Conservation (phyloP, 1,139 yeast genomes). For the Candida sojae region DNA sequence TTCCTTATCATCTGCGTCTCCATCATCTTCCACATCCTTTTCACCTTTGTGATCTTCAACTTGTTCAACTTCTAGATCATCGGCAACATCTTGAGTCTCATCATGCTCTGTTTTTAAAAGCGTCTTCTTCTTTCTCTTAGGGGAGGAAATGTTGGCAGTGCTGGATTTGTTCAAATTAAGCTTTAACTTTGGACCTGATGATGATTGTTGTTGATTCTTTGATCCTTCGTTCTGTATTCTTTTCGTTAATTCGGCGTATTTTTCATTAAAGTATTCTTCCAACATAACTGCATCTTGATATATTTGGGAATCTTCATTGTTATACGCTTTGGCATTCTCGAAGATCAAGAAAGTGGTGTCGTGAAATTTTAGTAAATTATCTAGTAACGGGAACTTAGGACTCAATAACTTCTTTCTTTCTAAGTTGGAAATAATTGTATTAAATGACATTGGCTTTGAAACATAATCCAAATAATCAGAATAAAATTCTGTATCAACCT, state of each 20-base stretch:
- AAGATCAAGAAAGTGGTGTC: conserved; percentile 53
- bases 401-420: conserved; percentile 41
- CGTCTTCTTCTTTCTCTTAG: conserved; percentile 22
- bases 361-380: conserved; percentile 48
- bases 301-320: conserved; percentile 56
- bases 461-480: conserved; percentile 62
- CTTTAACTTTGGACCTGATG: conserved; percentile 22
- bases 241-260: conserved; percentile 26
- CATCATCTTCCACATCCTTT: conserved; percentile 13
- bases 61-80: conserved; percentile 9
- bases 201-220: conserved; percentile 5
- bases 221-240: conserved; percentile 21
- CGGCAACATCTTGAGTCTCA: conserved; percentile 20
- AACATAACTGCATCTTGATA: conserved; percentile 57
- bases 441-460: conserved; percentile 58
- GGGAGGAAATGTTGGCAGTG: conserved; percentile 18
- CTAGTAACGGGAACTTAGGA: conserved; percentile 28
- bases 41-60: conserved; percentile 15
- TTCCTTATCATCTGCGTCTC: conserved; percentile 10
- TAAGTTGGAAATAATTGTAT: conserved; percentile 42
- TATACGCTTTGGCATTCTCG: conserved; percentile 58
- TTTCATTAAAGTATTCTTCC: conserved; percentile 32
- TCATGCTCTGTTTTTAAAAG: conserved; percentile 19
- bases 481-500: conserved; percentile 54
- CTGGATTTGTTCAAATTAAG: conserved; percentile 22